Evolutionary conservation across 345 rosid genomes (phyloP), one percentile per base, ranked within the genome.

Genomic region (Salix exigua): DNA sequence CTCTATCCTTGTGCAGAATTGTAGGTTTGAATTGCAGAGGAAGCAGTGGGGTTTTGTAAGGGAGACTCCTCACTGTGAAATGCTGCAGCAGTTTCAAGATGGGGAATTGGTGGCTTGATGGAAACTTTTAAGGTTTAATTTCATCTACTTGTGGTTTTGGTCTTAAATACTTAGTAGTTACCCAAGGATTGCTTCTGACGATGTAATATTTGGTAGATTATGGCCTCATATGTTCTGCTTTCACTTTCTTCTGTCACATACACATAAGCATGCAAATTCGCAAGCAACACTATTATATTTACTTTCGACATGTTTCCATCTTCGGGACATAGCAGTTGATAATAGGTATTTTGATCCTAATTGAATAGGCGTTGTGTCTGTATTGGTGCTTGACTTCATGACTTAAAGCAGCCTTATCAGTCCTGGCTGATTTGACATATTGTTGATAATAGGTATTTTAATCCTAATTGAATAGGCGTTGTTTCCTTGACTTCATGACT

Each of bases 11-110:
- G 37, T 91, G 0, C 97, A 96, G 84, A 89, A 93, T 77, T 96
- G 99, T 82, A 81, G 98, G 85, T 78, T 76, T 51, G 99, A 96
- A 86, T 23, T 91, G 85, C 97, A 90, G 87, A 85, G 98, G 79
- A 80, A 87, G 77, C 98, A 89, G 76, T 93, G 97, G 99, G 99
- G 98, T 2, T 91, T 91, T 73, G 75, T 95, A 28, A 85, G 86
- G 17, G 98, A 93, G 86, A 93, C 91, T 17, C 98, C 99, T 50
- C 93, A 91, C 68, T 93, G 96, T 64, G 93, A 91, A 12, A 77
- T 88, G 96, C 77, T 89, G 87, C 68, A 79, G 80, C 85, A 79
- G 77, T 95, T 88, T 70, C 88, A 85, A 84, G 64, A 77, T 31
- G 51, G 64, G 78, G 74, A 42, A 19, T 48, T 76, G 3, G 79